phyloP scores from a whole-genome alignment of 768 basidiomycete genomes.

The Atractiella rhizophila region DNA sequence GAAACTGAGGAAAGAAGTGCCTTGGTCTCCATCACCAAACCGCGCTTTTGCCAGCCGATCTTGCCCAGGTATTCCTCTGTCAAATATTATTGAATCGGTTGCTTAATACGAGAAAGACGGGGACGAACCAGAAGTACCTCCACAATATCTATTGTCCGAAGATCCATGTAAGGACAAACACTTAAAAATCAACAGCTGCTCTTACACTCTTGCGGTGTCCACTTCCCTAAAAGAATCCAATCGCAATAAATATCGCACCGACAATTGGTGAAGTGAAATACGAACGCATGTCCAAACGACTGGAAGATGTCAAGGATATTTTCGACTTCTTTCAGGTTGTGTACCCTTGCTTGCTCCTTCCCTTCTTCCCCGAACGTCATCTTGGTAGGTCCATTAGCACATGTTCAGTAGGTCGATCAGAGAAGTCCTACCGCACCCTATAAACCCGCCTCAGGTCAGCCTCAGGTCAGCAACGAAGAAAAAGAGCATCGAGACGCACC shows the following conservation, averaged over 20 bases:
- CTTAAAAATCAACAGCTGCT: neutral
- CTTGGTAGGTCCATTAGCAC: too few species aligned
- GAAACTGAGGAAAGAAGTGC: conserved; percentile 21
- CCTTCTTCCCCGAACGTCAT: too few species aligned
- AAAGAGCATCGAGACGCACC: too few species aligned
- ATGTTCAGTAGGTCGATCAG: too few species aligned
- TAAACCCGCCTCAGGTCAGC: too few species aligned
- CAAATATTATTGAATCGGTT: conserved; percentile 15
- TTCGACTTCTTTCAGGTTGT: conserved; percentile 29
- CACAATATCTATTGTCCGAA: neutral
- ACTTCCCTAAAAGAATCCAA: too few species aligned
- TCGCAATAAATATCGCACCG: too few species aligned
- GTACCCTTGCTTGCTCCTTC: conserved; percentile 26
- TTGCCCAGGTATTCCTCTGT: conserved; percentile 28
- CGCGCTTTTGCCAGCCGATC: conserved; percentile 20
- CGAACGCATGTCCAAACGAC: conserved; percentile 35
- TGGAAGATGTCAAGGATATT: conserved; percentile 33
- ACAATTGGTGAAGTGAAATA: too few species aligned
- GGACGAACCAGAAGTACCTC: conserved; percentile 19
- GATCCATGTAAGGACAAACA: neutral
- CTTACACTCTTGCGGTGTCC: conserved; percentile 19
- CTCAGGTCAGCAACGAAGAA: too few species aligned
- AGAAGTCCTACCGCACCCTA: too few species aligned
- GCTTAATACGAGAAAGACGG: conserved; percentile 13
- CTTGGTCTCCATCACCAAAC: conserved; percentile 8